Evolutionary conservation across 139 green algal species (phyloP).

Genomic region (Haematococcus lacustris): DNA sequence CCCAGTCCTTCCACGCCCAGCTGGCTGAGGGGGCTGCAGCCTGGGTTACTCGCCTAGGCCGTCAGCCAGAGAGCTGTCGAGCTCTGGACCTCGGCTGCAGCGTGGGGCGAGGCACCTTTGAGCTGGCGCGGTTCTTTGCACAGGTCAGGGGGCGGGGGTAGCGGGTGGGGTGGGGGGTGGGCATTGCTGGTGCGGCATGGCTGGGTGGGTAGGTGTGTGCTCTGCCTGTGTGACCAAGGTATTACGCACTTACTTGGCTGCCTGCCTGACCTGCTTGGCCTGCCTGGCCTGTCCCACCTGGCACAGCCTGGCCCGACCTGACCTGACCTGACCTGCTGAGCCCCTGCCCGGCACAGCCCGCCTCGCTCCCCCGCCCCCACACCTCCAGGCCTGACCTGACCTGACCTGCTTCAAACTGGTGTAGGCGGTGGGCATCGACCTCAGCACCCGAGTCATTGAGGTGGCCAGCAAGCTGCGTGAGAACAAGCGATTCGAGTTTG

Average conservation of each 20-base stretch:
- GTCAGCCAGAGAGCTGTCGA: conserved; percentile 3
- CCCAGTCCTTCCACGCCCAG: conserved; percentile 36
- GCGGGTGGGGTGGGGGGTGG: conserved; percentile 4
- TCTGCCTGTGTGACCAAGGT: not conserved
- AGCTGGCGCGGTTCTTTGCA: conserved; percentile 48
- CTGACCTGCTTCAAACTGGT: not conserved
- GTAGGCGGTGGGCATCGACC: conserved; percentile 8
- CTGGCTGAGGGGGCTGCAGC: conserved; percentile 21
- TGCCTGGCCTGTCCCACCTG: not conserved
- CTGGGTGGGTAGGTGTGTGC: not conserved
- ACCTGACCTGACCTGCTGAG: not conserved
- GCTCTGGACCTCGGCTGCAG: conserved; percentile 74
- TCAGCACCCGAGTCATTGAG: conserved; percentile 24
- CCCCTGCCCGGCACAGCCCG: too few relatives aligned
- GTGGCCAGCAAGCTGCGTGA: conserved; percentile 27
- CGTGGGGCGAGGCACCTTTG: conserved; percentile 60
- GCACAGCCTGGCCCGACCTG: not conserved
- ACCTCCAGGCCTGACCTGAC: not conserved
- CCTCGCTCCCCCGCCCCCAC: not conserved
- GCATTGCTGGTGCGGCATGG: not conserved
- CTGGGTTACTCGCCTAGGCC: conserved; percentile 12
- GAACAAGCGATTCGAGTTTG: conserved; percentile 10
- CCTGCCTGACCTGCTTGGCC: not conserved
- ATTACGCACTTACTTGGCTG: not conserved
- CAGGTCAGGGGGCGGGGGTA: conserved; percentile 55